phyloP scores from a whole-genome alignment of 768 basidiomycete species.

The Fibroporia radiculosa region DNA sequence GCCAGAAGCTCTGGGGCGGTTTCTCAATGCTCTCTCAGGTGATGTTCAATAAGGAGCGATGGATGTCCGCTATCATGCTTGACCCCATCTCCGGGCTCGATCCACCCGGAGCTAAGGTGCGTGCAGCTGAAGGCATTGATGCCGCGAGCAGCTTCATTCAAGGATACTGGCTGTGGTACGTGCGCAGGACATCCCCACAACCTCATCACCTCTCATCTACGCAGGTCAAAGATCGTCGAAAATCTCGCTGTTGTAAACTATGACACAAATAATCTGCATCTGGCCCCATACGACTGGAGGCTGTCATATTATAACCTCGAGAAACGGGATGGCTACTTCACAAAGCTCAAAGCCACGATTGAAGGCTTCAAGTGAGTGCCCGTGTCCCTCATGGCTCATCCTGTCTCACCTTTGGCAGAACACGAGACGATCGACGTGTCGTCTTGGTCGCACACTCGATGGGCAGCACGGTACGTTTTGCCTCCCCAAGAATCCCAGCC shows the following conservation, averaged over 20 bases:
- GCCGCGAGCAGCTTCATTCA: constrained; percentile 81
- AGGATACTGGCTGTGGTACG: constrained; percentile 92
- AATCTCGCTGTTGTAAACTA: constrained; percentile 92
- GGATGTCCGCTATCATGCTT: constrained; percentile 87
- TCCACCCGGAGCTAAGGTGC: constrained; percentile 74
- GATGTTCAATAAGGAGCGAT: constrained; percentile 77
- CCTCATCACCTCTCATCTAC: neutral
- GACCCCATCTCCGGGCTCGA: constrained; percentile 91
- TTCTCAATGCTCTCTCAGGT: constrained; percentile 80
- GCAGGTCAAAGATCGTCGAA: constrained; percentile 86
- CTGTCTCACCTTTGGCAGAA: constrained; percentile 28
- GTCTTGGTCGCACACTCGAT: constrained; percentile 85
- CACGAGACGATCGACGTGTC: constrained; percentile 65
- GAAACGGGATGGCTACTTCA: constrained; percentile 85
- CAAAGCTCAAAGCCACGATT: constrained; percentile 70
- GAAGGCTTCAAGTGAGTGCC: constrained; percentile 74
- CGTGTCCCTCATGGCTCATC: constrained; percentile 2
- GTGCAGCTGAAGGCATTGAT: constrained; percentile 89
- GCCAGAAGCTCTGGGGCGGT: constrained; percentile 80
- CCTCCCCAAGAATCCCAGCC: neutral
- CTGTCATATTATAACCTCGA: constrained; percentile 87
- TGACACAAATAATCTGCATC: constrained; percentile 80
- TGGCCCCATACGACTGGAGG: constrained; percentile 90
- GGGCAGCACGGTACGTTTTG: constrained; percentile 62
- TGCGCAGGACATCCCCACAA: neutral